A percentile compares a stretch with the other conserved stretches of the same genome.
Conservation (phyloP, 208 protist genomes). For the Wallacemonas collosoma region DNA sequence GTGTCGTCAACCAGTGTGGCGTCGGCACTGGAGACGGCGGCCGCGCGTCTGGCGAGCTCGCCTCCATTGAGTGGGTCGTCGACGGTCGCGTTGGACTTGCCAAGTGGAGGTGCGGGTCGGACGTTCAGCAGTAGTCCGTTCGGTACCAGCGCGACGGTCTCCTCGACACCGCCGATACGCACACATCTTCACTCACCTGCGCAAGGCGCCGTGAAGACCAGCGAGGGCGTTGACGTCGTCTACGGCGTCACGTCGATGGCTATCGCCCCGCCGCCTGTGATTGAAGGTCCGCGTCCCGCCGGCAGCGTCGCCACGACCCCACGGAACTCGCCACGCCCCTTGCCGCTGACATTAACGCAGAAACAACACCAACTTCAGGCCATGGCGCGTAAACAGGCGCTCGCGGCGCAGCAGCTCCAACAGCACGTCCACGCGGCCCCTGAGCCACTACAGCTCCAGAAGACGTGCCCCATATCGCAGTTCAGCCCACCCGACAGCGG, state of each 20-base stretch:
- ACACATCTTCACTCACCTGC: constrained; percentile 14
- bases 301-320: not conserved
- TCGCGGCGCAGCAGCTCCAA: not conserved
- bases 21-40: not conserved
- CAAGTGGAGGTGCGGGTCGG: not conserved
- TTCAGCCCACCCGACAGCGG: not conserved
- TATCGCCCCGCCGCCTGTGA: not conserved
- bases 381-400: not conserved
- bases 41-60: constrained; percentile 1
- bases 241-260: constrained; percentile 10
- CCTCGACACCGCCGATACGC: not conserved
- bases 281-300: not conserved
- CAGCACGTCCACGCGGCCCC: not conserved
- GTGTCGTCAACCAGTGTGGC: not conserved
- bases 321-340: constrained; percentile 8
- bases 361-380: constrained; percentile 15
- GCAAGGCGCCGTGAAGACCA: not conserved
- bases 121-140: not conserved
- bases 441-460: constrained; percentile 5
- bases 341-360: constrained; percentile 9
- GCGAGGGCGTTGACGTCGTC: not conserved
- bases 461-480: not conserved
- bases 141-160: not conserved
- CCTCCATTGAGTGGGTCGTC: not conserved
- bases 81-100: not conserved